phyloP scores from a whole-genome alignment of 1,284 basidiomycete species.

The Fomitopsis betulina region DNA sequence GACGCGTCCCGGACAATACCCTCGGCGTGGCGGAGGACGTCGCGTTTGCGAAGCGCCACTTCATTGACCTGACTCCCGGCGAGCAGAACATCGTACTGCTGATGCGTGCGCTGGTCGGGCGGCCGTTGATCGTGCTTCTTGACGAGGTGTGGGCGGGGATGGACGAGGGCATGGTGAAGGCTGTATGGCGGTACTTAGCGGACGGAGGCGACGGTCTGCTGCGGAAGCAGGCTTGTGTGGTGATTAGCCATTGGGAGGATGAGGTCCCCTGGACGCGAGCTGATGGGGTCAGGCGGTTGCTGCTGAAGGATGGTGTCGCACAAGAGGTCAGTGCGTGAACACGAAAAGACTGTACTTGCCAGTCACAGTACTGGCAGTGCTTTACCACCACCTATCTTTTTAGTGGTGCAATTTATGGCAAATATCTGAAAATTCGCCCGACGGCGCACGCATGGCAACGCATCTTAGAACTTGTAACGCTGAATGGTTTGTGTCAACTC shows the following conservation, averaged over 20 bases:
- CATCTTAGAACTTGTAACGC: too few relatives aligned
- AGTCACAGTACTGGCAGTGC: too few relatives aligned
- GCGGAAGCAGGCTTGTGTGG: constrained; percentile 69
- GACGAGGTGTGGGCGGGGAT: constrained; percentile 93
- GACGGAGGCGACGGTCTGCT: constrained; percentile 43
- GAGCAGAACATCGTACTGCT: constrained; percentile 80
- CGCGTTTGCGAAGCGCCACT: constrained; percentile 43
- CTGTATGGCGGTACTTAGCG: constrained; percentile 59
- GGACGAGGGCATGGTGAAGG: constrained; percentile 71
- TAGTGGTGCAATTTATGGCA: too few relatives aligned
- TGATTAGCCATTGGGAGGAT: constrained; percentile 86
- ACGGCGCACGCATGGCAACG: too few relatives aligned
- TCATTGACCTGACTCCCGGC: constrained; percentile 59
- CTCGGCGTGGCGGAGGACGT: constrained; percentile 17
- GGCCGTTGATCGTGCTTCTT: constrained; percentile 68
- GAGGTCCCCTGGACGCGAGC: constrained; percentile 72
- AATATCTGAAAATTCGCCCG: too few relatives aligned
- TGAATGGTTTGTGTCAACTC: too few relatives aligned
- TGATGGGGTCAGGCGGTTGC: constrained; percentile 43
- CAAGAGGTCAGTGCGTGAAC: constrained; percentile 9
- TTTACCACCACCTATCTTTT: too few relatives aligned
- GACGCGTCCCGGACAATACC: constrained; percentile 5
- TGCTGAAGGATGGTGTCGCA: constrained; percentile 35
- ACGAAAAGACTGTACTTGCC: too few relatives aligned
- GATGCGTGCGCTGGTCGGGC: constrained; percentile 77